Percentiles rank a stretch among this genome's conserved stretches.
These are phyloP conservation scores for Saccharomycopsis fermentans DNA, from an alignment of 805 yeast genomes.

Conservation along the genomic window DNA sequence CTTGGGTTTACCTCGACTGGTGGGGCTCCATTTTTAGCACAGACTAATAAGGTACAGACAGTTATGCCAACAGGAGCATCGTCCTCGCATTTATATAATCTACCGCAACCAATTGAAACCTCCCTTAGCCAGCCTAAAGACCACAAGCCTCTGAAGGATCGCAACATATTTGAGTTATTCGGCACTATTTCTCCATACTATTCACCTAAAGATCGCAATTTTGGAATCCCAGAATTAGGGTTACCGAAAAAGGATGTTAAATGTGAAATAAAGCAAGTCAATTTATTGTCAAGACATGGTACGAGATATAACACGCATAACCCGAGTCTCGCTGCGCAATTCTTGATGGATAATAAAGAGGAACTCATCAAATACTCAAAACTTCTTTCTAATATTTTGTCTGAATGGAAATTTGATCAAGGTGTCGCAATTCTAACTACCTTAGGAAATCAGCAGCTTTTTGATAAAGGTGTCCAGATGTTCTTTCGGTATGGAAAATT, in stretches of 20 bases:
- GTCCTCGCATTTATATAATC: constrained; percentile 1
- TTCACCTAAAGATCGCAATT: constrained; percentile 15
- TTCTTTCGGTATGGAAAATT: constrained; percentile 20
- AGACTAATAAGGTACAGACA: constrained; percentile 9
- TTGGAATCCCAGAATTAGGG: constrained; percentile 19
- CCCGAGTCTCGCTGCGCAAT: constrained; percentile 21
- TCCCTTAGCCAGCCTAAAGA: constrained; percentile 16
- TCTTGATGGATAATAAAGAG: constrained; percentile 22
- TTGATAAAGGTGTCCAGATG: constrained; percentile 19
- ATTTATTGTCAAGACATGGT: constrained; percentile 66
- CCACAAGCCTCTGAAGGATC: constrained; percentile 11
- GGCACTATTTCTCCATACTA: constrained; percentile 20
- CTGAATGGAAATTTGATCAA: constrained; percentile 29
- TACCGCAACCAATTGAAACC: constrained; percentile 19
- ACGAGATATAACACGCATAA: constrained; percentile 58
- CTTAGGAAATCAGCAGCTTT: constrained; percentile 21
- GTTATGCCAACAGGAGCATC: constrained; percentile 8
- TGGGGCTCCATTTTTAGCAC: constrained; percentile 16
- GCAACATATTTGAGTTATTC: constrained; percentile 18
- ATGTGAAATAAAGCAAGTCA: constrained; percentile 56
- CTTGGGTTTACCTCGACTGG: constrained; percentile 17
- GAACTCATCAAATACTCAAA: constrained; percentile 3
- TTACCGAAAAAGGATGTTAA: constrained; percentile 22
- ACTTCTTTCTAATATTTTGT: constrained; percentile 24
- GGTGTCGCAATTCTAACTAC: constrained; percentile 18